Base-by-base conservation (phyloP, 169 alveolate species). In the Theileria parva region DNA sequence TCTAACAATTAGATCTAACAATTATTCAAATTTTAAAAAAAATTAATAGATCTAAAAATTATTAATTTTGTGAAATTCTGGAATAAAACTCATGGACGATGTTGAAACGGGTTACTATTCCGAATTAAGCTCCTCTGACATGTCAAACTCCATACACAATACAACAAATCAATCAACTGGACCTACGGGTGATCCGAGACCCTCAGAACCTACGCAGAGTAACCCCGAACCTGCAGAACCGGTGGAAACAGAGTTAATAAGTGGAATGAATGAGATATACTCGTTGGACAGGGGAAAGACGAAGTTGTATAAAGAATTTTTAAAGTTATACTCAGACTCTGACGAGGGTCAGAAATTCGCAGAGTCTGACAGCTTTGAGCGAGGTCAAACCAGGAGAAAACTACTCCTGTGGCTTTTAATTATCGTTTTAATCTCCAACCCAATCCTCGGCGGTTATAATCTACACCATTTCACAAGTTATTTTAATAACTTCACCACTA, bases 361-460 rank as follows among this genome's bases (percentile, higher is more conserved):
- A 5, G 74, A 65, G 21, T 9, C 25, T 65, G 74, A 25, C 25
- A 65, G 25, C 25, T 39, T 65, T 23, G 59, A 34, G 17, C 30
- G 50, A 11, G 74, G 74, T 23, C 74, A 28, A 6, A 17, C 30
- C 25, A 9, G 79, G 15, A 69, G 72, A 64, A 68, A 74, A 21
- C n/a, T 70, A 19, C 64, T 81, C n/a, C 74, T 81, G 8, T 81
- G 85, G 84, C 69, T 70, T 68, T 66, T 75, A 79, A 55, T 81
- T 23, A 59, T 63, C 8, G 39, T 81, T 0, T 59, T 81, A 30
- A 23, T 75, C 17, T 81, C 88, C 2, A 81, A 81, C 25, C 88
- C 88, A 17, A 65, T 81, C 12, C 69, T 81, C 34, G 88, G 85
- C 0, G 68, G 74, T 15, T 81, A 81, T 55, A 74, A 72, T 17